Evolutionary conservation across 306 rosid species (phyloP).

Genomic region (Acacia melanoxylon): DNA sequence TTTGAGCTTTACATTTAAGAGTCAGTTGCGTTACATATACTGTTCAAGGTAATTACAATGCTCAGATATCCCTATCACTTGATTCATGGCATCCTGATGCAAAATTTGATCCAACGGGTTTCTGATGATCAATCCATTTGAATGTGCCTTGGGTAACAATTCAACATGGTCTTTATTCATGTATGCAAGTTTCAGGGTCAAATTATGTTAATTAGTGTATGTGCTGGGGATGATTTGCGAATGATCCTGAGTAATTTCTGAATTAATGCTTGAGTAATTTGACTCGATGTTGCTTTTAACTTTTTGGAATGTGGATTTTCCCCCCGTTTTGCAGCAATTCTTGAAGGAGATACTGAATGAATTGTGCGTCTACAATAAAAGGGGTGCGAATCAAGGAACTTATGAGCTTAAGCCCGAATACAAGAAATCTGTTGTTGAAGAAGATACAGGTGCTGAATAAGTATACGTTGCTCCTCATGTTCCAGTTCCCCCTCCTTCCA

Average conservation of each 20-base stretch:
- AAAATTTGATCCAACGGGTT: not conserved
- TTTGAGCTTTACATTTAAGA: not conserved
- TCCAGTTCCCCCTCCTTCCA: not conserved
- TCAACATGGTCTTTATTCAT: not conserved
- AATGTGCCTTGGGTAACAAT: not conserved
- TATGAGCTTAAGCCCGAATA: conserved; percentile 98
- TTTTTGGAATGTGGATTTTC: not conserved
- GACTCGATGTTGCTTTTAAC: not conserved
- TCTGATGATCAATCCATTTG: not conserved
- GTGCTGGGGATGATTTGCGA: not conserved
- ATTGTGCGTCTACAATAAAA: conserved; percentile 91
- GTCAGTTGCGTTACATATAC: conserved; percentile 1
- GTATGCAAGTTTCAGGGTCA: not conserved
- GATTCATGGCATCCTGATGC: not conserved
- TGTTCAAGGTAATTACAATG: not conserved
- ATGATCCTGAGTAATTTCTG: not conserved
- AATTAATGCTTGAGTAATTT: not conserved
- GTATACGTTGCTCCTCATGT: not conserved
- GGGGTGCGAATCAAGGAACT: conserved; percentile 98
- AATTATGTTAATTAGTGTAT: not conserved
- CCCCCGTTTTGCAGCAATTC: conserved; percentile 79
- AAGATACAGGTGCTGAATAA: conserved; percentile 70
- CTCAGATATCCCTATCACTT: not conserved
- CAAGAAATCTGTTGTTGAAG: conserved; percentile 91
- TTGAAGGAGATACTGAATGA: conserved; percentile 96